These are phyloP conservation scores for Lactuca saligna DNA, from an alignment of 129 eudicot genomes.

Conservation along the genomic window DNA sequence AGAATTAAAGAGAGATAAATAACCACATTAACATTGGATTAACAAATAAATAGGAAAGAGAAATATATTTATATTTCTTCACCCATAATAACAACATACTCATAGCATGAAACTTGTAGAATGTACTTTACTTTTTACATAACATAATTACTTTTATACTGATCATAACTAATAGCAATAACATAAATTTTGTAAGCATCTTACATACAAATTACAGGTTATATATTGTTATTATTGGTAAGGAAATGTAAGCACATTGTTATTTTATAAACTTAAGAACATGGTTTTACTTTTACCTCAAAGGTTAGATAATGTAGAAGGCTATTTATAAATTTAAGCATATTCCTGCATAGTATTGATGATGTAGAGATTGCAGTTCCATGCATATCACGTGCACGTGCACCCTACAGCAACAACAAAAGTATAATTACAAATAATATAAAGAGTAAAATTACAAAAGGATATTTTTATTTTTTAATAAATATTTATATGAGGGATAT, in stretches of 20 bases:
- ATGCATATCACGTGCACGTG: conserved; percentile 82
- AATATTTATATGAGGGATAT: conserved; percentile 4
- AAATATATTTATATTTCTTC: neutral
- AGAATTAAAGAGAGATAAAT: neutral
- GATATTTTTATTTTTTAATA: neutral
- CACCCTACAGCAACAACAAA: conserved; percentile 55
- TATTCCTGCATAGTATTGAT: conserved; percentile 84
- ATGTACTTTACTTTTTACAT: too few relatives aligned
- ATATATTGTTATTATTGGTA: too few relatives aligned
- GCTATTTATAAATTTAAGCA: conserved; percentile 92
- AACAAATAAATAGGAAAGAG: conserved; percentile 5
- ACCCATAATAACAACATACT: too few relatives aligned
- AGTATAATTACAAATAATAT: conserved; percentile 12
- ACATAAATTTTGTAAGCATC: too few relatives aligned
- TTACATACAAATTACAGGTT: too few relatives aligned
- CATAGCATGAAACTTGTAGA: too few relatives aligned
- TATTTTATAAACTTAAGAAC: neutral
- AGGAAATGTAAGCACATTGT: neutral
- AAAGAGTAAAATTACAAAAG: conserved; percentile 27
- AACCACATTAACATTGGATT: neutral
- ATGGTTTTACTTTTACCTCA: conserved; percentile 51
- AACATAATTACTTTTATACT: too few relatives aligned
- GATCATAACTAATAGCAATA: too few relatives aligned
- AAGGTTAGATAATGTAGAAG: conserved; percentile 94
- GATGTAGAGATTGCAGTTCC: conserved; percentile 89